Conservation (phyloP, 345 rosid genomes). For the Sisymbrium irio region DNA sequence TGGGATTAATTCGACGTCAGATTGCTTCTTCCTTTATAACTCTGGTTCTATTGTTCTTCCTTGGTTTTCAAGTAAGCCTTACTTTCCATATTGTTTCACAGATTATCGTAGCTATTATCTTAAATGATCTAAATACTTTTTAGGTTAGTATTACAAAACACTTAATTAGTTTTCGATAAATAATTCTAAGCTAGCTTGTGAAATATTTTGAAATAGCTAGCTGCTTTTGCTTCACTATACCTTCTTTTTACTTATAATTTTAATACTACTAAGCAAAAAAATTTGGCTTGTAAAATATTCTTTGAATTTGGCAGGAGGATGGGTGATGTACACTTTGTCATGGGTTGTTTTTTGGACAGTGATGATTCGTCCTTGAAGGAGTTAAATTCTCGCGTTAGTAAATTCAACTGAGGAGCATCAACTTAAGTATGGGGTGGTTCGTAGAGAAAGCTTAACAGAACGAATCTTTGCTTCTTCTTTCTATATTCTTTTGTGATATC, state of each 20-base stretch:
- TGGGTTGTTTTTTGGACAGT: slow-evolving; percentile 19
- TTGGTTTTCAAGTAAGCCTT: slow-evolving; percentile 33
- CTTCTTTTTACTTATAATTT: background rate
- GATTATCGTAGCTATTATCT: background rate
- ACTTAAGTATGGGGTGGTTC: background rate
- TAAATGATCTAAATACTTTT: background rate
- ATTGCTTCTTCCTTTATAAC: slow-evolving; percentile 52
- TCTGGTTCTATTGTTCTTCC: slow-evolving; percentile 16
- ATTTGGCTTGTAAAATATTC: background rate
- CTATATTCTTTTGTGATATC: background rate
- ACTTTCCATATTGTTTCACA: background rate
- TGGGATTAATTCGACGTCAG: slow-evolving; percentile 65
- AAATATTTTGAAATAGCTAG: background rate
- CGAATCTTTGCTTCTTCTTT: slow-evolving; percentile 7
- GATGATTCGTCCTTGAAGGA: slow-evolving; percentile 11
- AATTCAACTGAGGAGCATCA: background rate
- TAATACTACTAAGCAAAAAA: background rate
- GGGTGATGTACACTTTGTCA: slow-evolving; percentile 19
- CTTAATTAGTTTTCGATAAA: too few relatives aligned
- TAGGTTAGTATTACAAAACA: background rate
- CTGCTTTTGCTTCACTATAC: background rate
- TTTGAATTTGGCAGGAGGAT: slow-evolving; percentile 14
- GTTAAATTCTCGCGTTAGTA: background rate
- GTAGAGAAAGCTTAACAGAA: background rate
- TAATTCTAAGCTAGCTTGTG: background rate